Evolutionary conservation across 331 rosid genomes (phyloP).

Genomic region (Quercus lobata): DNA sequence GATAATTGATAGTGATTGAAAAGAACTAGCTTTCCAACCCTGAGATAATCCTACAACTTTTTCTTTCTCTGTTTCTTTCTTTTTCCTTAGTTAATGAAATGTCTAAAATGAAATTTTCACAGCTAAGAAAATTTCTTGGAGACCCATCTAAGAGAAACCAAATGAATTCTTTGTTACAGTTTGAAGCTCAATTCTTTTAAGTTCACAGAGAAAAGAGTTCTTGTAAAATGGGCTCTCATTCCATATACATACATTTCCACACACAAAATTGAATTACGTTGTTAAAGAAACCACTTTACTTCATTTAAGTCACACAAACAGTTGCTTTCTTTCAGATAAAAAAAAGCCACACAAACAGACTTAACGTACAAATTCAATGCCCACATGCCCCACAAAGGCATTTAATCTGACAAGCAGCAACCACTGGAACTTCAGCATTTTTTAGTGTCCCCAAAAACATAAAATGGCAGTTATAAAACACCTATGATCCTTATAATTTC

Average conservation of each 20-base stretch:
- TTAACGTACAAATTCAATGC: too few relatives aligned
- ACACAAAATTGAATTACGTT: too few relatives aligned
- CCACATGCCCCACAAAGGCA: not conserved
- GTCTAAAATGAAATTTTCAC: not conserved
- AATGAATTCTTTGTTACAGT: not conserved
- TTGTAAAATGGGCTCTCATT: not conserved
- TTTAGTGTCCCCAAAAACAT: not conserved
- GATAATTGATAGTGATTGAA: not conserved
- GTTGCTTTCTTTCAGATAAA: too few relatives aligned
- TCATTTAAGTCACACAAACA: too few relatives aligned
- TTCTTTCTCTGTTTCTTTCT: not conserved
- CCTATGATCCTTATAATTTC: not conserved
- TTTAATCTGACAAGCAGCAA: not conserved
- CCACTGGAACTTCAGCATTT: not conserved
- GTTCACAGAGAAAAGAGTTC: too few relatives aligned
- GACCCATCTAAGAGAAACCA: not conserved
- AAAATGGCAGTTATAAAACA: not conserved
- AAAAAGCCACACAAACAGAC: too few relatives aligned
- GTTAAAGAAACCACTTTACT: too few relatives aligned
- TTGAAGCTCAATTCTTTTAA: not conserved
- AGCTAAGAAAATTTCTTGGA: not conserved
- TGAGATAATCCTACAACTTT: not conserved
- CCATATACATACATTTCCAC: not conserved
- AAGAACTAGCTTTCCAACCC: not conserved
- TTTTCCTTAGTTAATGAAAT: not conserved